These are phyloP conservation scores for Candida albicans DNA, from an alignment of 1,139 yeast species.

Conservation along the genomic window DNA sequence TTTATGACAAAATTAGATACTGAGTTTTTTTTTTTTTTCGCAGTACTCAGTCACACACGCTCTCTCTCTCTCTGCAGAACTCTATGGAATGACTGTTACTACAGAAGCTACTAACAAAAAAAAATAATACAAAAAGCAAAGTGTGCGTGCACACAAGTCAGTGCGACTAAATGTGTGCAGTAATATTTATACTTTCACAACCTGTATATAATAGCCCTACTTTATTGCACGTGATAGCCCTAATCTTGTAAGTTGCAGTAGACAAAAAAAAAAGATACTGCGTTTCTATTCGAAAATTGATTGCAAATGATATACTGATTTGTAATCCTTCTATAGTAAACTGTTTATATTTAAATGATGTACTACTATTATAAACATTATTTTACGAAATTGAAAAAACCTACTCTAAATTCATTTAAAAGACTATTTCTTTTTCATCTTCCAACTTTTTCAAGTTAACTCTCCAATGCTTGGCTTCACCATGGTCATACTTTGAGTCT, in stretches of 20 bases:
- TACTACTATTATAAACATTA: background rate
- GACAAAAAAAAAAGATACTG: background rate
- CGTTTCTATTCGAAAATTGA: background rate
- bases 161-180: background rate
- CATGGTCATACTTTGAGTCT: constrained; percentile 52
- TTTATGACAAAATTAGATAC: constrained; percentile 3
- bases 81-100: background rate
- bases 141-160: background rate
- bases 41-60: constrained; percentile 3
- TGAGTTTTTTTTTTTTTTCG: constrained; percentile 4
- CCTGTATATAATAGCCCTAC: background rate
- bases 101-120: background rate
- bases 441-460: constrained; percentile 54
- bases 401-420: constrained; percentile 17
- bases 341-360: constrained; percentile 1
- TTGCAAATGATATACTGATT: too few species aligned
- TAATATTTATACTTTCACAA: too few species aligned
- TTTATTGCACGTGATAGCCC: background rate
- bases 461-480: constrained; percentile 68
- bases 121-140: background rate
- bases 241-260: background rate
- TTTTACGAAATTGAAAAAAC: too few species aligned
- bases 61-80: constrained; percentile 2
- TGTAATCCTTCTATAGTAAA: background rate
- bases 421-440: constrained; percentile 56